Conservation (phyloP, 176 grass and related monocot species). For the Musa beccarii region DNA sequence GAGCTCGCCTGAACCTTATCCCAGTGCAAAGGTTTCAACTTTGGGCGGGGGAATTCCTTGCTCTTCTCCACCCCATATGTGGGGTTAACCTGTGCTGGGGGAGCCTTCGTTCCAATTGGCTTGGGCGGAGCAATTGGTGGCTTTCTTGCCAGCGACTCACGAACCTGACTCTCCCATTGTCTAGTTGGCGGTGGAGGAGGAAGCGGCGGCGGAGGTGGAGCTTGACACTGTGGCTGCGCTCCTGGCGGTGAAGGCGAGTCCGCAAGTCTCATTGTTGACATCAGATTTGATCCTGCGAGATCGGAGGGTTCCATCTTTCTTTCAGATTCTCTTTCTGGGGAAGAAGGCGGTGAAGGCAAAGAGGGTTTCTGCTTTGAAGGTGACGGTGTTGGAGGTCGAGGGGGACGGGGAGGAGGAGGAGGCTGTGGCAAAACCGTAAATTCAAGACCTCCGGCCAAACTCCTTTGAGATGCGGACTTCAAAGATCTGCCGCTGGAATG, state of each 20-base stretch:
- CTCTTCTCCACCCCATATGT: conserved; percentile 21
- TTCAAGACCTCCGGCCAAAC: neutral
- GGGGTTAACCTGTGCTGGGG: conserved; percentile 15
- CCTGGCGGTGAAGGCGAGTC: neutral
- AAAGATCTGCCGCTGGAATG: neutral
- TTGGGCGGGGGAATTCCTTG: conserved; percentile 19
- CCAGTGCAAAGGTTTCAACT: conserved; percentile 71
- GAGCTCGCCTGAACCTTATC: conserved; percentile 67
- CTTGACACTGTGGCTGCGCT: conserved; percentile 7
- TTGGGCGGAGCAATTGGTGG: neutral
- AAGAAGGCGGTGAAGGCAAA: conserved; percentile 64
- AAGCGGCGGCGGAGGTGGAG: conserved; percentile 20
- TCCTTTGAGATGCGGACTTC: conserved; percentile 5
- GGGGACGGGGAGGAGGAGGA: conserved; percentile 19
- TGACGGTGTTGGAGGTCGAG: conserved; percentile 42
- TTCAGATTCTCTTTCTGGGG: conserved; percentile 36
- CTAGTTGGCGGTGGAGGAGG: conserved; percentile 20
- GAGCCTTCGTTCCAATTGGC: conserved; percentile 21
- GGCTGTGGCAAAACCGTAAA: neutral
- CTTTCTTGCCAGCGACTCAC: conserved; percentile 23
- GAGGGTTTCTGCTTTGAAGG: conserved; percentile 67
- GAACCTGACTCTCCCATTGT: conserved; percentile 40
- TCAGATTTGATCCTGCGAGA: neutral
- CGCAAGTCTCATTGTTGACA: neutral
- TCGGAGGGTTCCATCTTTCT: neutral